phyloP scores from a whole-genome alignment of 1,284 basidiomycete species.

The Trichosporon sp. region DNA sequence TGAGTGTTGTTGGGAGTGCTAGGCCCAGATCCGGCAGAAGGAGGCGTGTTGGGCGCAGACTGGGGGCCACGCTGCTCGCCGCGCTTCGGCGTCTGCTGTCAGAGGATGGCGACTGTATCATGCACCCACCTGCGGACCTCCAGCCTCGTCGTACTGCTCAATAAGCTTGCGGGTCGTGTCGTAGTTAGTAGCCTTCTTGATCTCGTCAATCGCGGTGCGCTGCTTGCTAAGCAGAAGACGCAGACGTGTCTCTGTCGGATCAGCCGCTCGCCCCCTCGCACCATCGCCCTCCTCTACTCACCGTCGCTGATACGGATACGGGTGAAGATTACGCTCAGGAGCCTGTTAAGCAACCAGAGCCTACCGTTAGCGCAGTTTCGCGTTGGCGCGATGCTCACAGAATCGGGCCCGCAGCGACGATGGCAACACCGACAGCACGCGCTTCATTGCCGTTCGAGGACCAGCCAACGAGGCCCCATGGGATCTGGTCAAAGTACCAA shows the following conservation, averaged over 20 bases:
- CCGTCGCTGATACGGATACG: constrained; percentile 84
- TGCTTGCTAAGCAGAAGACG: constrained; percentile 75
- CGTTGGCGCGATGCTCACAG: constrained; percentile 62
- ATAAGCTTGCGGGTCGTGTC: constrained; percentile 87
- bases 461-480: constrained; percentile 56
- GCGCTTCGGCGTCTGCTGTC: constrained; percentile 13
- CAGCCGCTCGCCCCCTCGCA: not conserved
- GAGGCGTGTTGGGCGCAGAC: constrained; percentile 20
- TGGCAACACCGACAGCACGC: constrained; percentile 61
- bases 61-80: not conserved
- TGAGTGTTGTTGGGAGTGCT: constrained; percentile 5
- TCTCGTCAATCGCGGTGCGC: constrained; percentile 86
- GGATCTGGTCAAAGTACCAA: constrained; percentile 75
- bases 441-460: constrained; percentile 55
- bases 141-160: constrained; percentile 79
- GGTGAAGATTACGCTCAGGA: constrained; percentile 84
- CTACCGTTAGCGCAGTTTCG: constrained; percentile 56
- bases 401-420: constrained; percentile 72
- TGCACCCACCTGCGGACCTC: constrained; percentile 13
- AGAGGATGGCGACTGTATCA: not conserved
- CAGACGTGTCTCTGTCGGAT: constrained; percentile 71
- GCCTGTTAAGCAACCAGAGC: constrained; percentile 76
- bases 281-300: constrained; percentile 53
- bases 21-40: not conserved
- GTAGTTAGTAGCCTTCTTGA: constrained; percentile 96